Evolutionary conservation across 805 yeast species (phyloP).

Genomic region (Candida vartiovaarae): DNA sequence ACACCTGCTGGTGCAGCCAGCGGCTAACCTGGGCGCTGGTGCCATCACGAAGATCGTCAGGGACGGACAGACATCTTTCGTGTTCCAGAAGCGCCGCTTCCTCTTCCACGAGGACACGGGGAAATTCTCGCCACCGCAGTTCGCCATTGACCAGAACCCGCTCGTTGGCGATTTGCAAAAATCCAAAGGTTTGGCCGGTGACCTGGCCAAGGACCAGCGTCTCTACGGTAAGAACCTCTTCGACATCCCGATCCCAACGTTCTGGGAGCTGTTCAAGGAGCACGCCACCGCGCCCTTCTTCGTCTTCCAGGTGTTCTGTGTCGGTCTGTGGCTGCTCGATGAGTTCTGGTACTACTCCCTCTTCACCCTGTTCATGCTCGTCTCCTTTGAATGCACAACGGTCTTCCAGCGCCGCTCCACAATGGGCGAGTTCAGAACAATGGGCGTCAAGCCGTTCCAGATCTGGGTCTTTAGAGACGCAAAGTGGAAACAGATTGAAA

Average conservation of each 20-base stretch:
- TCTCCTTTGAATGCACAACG: conserved; percentile 88
- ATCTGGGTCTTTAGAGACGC: conserved; percentile 65
- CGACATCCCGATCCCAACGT: conserved; percentile 94
- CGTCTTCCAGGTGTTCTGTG: conserved; percentile 93
- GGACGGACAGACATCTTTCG: conserved; percentile 53
- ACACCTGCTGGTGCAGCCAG: conserved; percentile 70
- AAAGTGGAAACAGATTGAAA: conserved; percentile 62
- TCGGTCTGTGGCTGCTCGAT: conserved; percentile 92
- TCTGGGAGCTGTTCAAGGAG: conserved; percentile 84
- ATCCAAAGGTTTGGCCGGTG: conserved; percentile 49
- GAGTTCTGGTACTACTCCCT: conserved; percentile 95
- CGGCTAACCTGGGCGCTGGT: conserved; percentile 80
- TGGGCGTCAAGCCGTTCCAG: conserved; percentile 92
- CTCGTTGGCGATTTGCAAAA: conserved; percentile 49
- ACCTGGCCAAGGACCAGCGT: conserved; percentile 41
- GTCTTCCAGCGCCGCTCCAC: conserved; percentile 95
- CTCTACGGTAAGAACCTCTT: conserved; percentile 80
- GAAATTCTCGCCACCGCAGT: conserved; percentile 75
- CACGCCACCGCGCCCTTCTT: conserved; percentile 98
- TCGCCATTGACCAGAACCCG: conserved; percentile 52
- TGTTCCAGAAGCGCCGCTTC: conserved; percentile 89
- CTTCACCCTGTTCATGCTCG: conserved; percentile 85
- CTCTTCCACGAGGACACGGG: conserved; percentile 49
- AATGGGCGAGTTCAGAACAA: conserved; percentile 89
- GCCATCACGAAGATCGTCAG: conserved; percentile 64